Base-by-base conservation (phyloP, 163 green algal genomes). In the Volvox carteri region DNA sequence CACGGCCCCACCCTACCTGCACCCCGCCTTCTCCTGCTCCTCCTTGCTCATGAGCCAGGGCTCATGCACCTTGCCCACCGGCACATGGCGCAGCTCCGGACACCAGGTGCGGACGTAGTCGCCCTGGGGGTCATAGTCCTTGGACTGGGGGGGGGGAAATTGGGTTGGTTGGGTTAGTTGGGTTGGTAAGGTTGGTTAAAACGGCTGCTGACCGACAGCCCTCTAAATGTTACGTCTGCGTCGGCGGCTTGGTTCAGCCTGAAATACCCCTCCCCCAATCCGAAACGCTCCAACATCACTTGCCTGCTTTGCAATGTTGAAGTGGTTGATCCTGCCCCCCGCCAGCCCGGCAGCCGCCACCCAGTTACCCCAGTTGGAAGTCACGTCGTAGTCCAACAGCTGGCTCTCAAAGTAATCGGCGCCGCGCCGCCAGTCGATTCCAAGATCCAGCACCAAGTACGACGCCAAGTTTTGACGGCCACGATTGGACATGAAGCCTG, bases 301-400 rank as follows among this genome's bases (percentile, higher is more conserved):
- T 78, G 81, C 83, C 94, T 99, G 97, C 93, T 99, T 99, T 37
- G 91, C 93, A 91, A 99, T 98, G 96, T 99, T 99, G 96, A 99
- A 99, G 85, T 97, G 95, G 93, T 99, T 99, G 89, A 99, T 90
- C 25, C 97, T 94, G 1, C 96, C 98, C 19, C 96, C 97, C 6
- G 95, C 97, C 0, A 98, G 88, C 28, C 95, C 95, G 4, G 96
- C 95, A 39, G 95, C 95, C 4, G 94, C 74, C 39, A 96, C 94
- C 97, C 97, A 99, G 94, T 98, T 98, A 68, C 95, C 95, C 91
- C 92, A 96, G 90, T 94, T 92, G 78, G 68, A 94, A 41, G 85
- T 83, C 0, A 94, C 88, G 88, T 97, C 95, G 77, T 97, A 95
- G 90, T 97, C 95, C n/a, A 97, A 58, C 60, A 97, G 91, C 12